Evolutionary conservation across 2,329 filamentous ascomycete species (phyloP).

Genomic region (Colletotrichum melonis): DNA sequence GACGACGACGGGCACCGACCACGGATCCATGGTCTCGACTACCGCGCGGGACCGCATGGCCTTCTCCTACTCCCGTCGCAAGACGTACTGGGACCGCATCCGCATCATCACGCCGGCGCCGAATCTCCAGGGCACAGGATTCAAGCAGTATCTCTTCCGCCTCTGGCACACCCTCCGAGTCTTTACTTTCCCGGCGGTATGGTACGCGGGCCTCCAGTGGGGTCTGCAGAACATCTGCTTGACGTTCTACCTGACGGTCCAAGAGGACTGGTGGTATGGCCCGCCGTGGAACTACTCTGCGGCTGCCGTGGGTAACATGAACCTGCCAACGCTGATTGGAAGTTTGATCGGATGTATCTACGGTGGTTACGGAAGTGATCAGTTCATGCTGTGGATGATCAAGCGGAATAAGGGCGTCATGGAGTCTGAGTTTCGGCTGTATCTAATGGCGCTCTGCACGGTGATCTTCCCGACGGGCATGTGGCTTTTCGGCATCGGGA

Average conservation of each 20-base stretch:
- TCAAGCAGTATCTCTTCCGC: constrained; percentile 64
- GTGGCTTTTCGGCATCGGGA: constrained; percentile 64
- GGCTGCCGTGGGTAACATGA: constrained; percentile 67
- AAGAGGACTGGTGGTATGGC: constrained; percentile 66
- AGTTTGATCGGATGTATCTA: constrained; percentile 67
- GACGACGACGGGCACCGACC: constrained; percentile 25
- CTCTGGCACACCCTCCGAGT: constrained; percentile 67
- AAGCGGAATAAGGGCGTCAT: constrained; percentile 63
- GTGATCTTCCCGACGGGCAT: constrained; percentile 62
- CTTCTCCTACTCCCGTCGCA: constrained; percentile 46
- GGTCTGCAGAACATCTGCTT: constrained; percentile 70
- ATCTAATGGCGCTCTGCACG: constrained; percentile 61
- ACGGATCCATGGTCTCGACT: constrained; percentile 23
- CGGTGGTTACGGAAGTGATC: constrained; percentile 67
- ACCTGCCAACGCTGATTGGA: constrained; percentile 65
- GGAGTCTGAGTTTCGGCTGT: constrained; percentile 66
- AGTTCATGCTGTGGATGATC: constrained; percentile 66
- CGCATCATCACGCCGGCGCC: constrained; percentile 65
- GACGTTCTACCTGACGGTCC: constrained; percentile 68
- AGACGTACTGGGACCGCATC: constrained; percentile 66
- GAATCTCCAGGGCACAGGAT: constrained; percentile 63
- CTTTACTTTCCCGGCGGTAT: constrained; percentile 67
- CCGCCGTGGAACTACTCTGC: constrained; percentile 66
- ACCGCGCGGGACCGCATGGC: constrained; percentile 39
- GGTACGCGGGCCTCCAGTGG: constrained; percentile 69